phyloP scores from a whole-genome alignment of 768 basidiomycete genomes.

The Naganishia vishniacii region DNA sequence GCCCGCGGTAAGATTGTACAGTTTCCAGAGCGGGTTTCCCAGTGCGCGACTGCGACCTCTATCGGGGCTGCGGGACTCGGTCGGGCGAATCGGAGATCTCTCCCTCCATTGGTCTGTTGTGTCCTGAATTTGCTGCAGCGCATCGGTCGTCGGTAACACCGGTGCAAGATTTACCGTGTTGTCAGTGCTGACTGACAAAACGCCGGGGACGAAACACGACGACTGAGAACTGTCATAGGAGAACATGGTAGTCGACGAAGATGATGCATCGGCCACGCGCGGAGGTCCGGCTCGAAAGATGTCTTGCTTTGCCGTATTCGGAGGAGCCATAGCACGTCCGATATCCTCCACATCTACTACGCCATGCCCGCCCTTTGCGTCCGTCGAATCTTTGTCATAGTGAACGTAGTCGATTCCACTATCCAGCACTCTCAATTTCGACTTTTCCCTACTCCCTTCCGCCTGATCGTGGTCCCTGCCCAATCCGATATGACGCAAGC shows the following conservation, averaged over 20 bases:
- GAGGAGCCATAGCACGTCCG: neutral
- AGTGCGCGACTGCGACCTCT: neutral
- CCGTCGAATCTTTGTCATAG: neutral
- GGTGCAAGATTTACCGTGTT: neutral
- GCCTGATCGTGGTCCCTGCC: neutral
- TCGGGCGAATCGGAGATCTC: too few relatives aligned
- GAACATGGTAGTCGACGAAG: neutral
- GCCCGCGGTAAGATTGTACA: neutral
- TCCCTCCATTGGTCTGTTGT: neutral
- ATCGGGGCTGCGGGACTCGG: neutral
- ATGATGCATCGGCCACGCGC: neutral
- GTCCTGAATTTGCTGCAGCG: neutral
- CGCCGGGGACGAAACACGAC: neutral
- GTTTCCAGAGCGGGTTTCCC: neutral
- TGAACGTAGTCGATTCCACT: neutral
- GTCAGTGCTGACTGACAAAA: neutral
- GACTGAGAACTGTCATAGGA: neutral
- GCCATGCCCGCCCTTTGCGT: neutral
- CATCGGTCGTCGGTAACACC: neutral
- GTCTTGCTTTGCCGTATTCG: too few relatives aligned
- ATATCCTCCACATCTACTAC: constrained; percentile 3
- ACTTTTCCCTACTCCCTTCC: neutral
- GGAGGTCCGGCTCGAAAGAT: too few relatives aligned
- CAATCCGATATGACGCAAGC: neutral
- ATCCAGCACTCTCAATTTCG: neutral